Conservation (phyloP, 371 early-diverging fungal species). For the Mortierella sp. region DNA sequence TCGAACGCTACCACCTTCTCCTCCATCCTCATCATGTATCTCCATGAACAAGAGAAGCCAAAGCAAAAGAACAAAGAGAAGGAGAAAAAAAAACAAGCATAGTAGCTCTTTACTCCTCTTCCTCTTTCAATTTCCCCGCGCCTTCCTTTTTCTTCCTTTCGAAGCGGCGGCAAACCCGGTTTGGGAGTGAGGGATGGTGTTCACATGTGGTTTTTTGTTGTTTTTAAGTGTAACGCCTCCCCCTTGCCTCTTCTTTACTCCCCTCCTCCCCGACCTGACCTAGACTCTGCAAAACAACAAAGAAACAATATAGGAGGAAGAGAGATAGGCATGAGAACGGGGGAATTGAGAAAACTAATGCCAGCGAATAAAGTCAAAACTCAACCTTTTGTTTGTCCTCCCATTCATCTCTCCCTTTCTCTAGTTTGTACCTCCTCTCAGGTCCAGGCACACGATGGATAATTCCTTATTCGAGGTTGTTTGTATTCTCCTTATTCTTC, state of each 20-base stretch:
- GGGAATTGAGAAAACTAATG: neutral
- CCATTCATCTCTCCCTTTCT: neutral
- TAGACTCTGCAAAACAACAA: neutral
- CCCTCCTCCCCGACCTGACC: neutral
- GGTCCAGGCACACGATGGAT: constrained; percentile 5
- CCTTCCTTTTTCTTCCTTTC: neutral
- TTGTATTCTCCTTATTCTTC: neutral
- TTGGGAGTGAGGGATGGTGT: neutral
- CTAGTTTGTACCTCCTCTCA: neutral
- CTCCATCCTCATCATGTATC: neutral
- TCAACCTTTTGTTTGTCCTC: neutral
- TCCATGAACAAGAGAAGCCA: neutral
- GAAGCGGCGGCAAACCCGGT: neutral
- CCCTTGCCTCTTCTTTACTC: neutral
- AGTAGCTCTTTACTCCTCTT: neutral
- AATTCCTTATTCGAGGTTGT: constrained; percentile 8
- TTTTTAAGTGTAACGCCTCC: neutral
- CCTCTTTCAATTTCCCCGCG: neutral
- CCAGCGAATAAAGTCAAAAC: neutral
- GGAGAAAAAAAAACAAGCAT: neutral
- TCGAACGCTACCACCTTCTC: neutral
- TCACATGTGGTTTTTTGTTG: neutral
- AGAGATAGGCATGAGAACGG: neutral
- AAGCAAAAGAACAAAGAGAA: neutral
- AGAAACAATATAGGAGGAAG: too few relatives aligned